These are phyloP conservation scores for Raffaelea ambrosiae DNA, from an alignment of 2,329 filamentous ascomycete genomes.

Conservation along the genomic window DNA sequence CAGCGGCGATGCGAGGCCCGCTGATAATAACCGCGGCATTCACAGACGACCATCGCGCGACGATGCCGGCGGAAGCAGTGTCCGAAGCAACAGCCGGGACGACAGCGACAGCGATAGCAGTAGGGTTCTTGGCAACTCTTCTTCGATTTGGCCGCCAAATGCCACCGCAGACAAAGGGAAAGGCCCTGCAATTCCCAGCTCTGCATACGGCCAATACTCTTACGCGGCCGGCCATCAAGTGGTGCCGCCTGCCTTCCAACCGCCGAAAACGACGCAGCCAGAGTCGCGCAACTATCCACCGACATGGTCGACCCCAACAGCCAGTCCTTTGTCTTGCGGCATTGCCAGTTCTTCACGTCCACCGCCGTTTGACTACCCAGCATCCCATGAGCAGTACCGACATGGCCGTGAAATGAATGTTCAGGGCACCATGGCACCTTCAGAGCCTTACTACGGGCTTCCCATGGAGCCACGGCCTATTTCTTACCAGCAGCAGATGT, in stretches of 20 bases:
- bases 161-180: constrained; percentile 1
- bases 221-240: background rate
- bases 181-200: background rate
- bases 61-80: constrained; percentile 2
- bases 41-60: background rate
- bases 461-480: background rate
- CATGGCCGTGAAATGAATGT: too few species aligned
- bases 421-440: background rate
- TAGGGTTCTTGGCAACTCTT: background rate
- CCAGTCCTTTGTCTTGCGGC: background rate
- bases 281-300: background rate
- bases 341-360: too few species aligned
- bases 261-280: background rate
- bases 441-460: background rate
- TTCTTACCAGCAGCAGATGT: background rate
- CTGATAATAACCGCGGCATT: constrained; percentile 17
- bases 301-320: background rate
- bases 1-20: constrained; percentile 53
- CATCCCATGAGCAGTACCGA: too few species aligned
- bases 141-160: background rate
- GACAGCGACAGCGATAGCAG: background rate
- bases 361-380: too few species aligned
- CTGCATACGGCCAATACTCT: background rate
- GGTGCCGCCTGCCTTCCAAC: background rate
- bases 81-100: background rate